Percentiles rank a stretch among this genome's conserved stretches.
phyloP scores from a whole-genome alignment of 2,329 filamentous ascomycete genomes.

The Chrysoporthe austroafricana region DNA sequence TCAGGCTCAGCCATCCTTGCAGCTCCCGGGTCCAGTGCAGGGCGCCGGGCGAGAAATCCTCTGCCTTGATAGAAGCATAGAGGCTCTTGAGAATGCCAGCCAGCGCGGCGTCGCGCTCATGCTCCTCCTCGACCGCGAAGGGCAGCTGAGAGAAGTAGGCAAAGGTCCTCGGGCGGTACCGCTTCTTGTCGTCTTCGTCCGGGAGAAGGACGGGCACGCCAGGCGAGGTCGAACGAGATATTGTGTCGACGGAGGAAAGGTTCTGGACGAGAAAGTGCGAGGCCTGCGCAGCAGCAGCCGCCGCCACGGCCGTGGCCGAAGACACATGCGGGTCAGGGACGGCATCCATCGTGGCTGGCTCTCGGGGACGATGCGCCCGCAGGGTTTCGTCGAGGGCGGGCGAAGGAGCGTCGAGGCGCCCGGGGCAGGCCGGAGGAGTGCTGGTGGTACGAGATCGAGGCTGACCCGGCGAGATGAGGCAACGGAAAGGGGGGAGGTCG shows the following conservation, averaged over 20 bases:
- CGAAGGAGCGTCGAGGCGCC: slow-evolving; percentile 7
- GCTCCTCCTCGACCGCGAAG: slow-evolving; percentile 82
- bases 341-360: slow-evolving; percentile 41
- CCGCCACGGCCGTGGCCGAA: slow-evolving; percentile 41
- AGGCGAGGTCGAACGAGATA: slow-evolving; percentile 85
- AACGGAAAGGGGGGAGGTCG: background rate
- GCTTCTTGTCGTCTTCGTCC: slow-evolving; percentile 59
- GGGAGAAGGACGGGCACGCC: slow-evolving; percentile 59
- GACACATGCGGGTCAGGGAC: slow-evolving; percentile 32
- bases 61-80: slow-evolving; percentile 86
- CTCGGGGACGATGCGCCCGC: background rate
- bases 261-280: slow-evolving; percentile 44
- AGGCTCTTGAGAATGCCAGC: slow-evolving; percentile 90
- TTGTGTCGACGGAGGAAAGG: slow-evolving; percentile 62
- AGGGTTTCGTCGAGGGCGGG: background rate
- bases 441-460: slow-evolving; percentile 16
- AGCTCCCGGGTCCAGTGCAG: slow-evolving; percentile 98
- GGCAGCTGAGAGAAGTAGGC: slow-evolving; percentile 91
- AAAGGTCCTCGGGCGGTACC: slow-evolving; percentile 87
- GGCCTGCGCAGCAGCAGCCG: slow-evolving; percentile 41
- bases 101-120: slow-evolving; percentile 76
- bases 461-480: background rate
- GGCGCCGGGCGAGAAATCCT: slow-evolving; percentile 92
- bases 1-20: slow-evolving; percentile 90
- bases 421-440: slow-evolving; percentile 10